phyloP scores from a whole-genome alignment of 2,329 filamentous ascomycete genomes.

The Rosellinia necatrix region DNA sequence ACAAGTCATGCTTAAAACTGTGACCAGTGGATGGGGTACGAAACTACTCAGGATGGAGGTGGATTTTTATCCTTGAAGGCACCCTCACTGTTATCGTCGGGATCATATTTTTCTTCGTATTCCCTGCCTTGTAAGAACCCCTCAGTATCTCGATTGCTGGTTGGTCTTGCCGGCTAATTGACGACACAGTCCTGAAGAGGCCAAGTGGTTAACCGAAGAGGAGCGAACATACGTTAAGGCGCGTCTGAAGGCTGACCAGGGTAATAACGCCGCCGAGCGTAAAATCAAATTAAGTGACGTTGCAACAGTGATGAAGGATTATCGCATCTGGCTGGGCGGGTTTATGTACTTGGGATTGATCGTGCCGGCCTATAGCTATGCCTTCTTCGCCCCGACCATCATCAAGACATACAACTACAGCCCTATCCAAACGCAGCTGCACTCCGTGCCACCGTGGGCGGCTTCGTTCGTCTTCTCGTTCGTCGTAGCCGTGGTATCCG shows the following conservation, averaged over 20 bases:
- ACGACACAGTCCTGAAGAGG: constrained; percentile 62
- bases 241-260: constrained; percentile 71
- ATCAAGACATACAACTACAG: constrained; percentile 68
- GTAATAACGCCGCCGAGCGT: constrained; percentile 66
- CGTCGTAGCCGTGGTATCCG: constrained; percentile 72
- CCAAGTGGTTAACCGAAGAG: constrained; percentile 72
- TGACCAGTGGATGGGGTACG: constrained; percentile 64
- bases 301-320: constrained; percentile 69
- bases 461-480: constrained; percentile 81
- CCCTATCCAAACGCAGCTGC: constrained; percentile 61
- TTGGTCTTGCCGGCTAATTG: background rate
- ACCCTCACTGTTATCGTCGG: constrained; percentile 46
- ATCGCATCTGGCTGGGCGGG: constrained; percentile 73
- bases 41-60: constrained; percentile 76
- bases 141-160: too few species aligned
- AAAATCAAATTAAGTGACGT: constrained; percentile 64
- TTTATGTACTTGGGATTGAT: constrained; percentile 84
- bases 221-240: constrained; percentile 70
- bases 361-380: constrained; percentile 77
- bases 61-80: constrained; percentile 83
- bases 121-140: constrained; percentile 65
- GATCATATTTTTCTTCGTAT: constrained; percentile 68
- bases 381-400: constrained; percentile 77
- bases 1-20: constrained; percentile 11
- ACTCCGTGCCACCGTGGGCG: constrained; percentile 63